Evolutionary conservation across 495 filamentous ascomycete species (phyloP).

Genomic region (Trichoderma gamsii): DNA sequence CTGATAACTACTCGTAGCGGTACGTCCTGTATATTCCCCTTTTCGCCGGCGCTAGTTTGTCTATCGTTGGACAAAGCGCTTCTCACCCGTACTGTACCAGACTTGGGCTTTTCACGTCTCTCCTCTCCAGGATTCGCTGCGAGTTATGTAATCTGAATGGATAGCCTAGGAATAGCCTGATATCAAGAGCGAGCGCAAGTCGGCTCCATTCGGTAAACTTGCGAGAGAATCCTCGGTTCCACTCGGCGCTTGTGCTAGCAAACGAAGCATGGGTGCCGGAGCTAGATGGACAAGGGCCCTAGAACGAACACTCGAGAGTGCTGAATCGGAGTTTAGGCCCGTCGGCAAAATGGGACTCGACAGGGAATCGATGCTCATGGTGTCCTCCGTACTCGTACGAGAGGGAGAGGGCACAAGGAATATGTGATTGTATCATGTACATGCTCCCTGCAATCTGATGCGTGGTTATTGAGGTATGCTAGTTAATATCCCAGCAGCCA

Average conservation of each 20-base stretch:
- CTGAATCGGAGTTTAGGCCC: slow-evolving; percentile 10
- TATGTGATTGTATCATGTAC: neutral
- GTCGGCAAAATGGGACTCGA: slow-evolving; percentile 11
- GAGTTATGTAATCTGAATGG: slow-evolving; percentile 7
- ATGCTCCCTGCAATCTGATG: neutral
- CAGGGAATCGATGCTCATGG: neutral
- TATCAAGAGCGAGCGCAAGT: neutral
- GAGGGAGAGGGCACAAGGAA: neutral
- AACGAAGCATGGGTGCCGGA: slow-evolving; percentile 3
- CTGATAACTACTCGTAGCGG: neutral
- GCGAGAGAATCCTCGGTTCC: neutral
- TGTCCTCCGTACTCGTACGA: neutral
- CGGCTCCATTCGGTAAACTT: slow-evolving; percentile 11
- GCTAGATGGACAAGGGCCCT: neutral
- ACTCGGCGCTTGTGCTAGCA: slow-evolving; percentile 14
- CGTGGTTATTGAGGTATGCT: neutral
- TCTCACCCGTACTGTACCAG: neutral
- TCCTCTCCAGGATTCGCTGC: neutral
- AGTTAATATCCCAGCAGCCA: slow-evolving; percentile 2
- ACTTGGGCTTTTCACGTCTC: neutral
- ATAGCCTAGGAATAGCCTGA: neutral
- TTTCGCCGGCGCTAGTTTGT: slow-evolving; percentile 5
- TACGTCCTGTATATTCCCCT: neutral
- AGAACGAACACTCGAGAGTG: slow-evolving; percentile 1
- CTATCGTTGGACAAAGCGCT: neutral